Conservation (phyloP, 1,139 yeast species). For the Blastobotrys buckinghamii region DNA sequence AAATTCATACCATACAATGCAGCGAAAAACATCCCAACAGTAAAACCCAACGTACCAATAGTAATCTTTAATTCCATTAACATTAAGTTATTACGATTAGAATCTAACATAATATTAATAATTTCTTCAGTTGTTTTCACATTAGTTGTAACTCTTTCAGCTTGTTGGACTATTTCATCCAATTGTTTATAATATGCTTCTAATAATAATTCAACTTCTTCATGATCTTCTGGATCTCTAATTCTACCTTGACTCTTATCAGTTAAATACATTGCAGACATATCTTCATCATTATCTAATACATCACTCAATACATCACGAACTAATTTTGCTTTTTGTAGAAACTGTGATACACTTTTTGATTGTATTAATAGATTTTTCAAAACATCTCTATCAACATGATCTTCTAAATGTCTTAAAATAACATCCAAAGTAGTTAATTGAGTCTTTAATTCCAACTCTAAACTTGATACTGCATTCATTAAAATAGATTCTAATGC, state of each 20-base stretch:
- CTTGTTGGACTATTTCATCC: constrained; percentile 93
- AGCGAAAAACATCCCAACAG: constrained; percentile 70
- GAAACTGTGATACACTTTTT: constrained; percentile 67
- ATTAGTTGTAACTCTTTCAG: constrained; percentile 76
- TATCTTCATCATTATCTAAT: constrained; percentile 81
- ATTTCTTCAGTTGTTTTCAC: constrained; percentile 96
- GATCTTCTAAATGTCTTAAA: constrained; percentile 70
- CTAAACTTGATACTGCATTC: constrained; percentile 73
- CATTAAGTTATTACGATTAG: constrained; percentile 92
- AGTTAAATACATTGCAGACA: constrained; percentile 77
- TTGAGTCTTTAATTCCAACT: constrained; percentile 73
- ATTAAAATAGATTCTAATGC: constrained; percentile 83
- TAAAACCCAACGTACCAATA: constrained; percentile 76
- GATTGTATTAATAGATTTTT: constrained; percentile 71
- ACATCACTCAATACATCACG: constrained; percentile 80
- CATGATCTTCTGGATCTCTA: constrained; percentile 41
- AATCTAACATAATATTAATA: constrained; percentile 88
- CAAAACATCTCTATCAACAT: constrained; percentile 72
- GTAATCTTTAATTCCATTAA: constrained; percentile 78
- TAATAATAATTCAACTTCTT: constrained; percentile 80
- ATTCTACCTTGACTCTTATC: constrained; percentile 36
- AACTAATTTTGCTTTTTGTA: constrained; percentile 74
- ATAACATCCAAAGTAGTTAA: constrained; percentile 62
- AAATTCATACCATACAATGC: constrained; percentile 96
- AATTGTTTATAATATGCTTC: constrained; percentile 94